Evolutionary conservation across 164 flowering plant genomes (phyloP), one percentile per base, ranked within the genome.

Genomic region (Pachysandra terminalis): DNA sequence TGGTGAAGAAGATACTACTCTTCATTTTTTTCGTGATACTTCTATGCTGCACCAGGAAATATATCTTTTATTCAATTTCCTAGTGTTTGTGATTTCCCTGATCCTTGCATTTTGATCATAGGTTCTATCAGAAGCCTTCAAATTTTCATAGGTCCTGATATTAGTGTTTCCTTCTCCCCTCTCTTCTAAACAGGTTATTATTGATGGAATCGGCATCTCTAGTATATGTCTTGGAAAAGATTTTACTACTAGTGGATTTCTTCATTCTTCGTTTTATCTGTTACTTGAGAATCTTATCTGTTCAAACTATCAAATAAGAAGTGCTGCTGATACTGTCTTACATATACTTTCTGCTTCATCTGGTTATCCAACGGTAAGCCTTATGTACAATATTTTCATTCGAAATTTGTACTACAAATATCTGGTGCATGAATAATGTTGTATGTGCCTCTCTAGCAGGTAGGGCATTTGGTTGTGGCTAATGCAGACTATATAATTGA

Each of bases 401-500:
- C 5, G 28, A 55, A 24, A 37, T 26, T 32, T 32, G 37, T 27
- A 45, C 41, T 48, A n/a, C 23, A 22, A 32, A 32, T 32, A 3
- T 32, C 37, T 52, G 37, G 60, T 60, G 57, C 56, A 19, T 63
- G 58, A 24, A 9, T 54, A 56, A 61, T 22, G 23, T 41, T 73
- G 21, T 52, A 41, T 63, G 9, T 56, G 17, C 26, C 37, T 70
- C 37, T 68, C n/a, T 72, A 80, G 79, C 83, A 95, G 99, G 99
- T 93, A 10, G 96, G 97, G 52, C 74, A 83, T 68, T 72, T 95
- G 52, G 95, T 95, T 52, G 66, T 93, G 73, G 88, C 68, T 71
- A 95, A 92, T 85, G 85, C 99, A 63, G 99, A 95, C 77, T 95
- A 90, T 71, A 77, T 95, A 41, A 82, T 95, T 71, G 99, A 95